phyloP scores from a whole-genome alignment of 2,329 filamentous ascomycete species.

The Arachnopeziza araneosa region DNA sequence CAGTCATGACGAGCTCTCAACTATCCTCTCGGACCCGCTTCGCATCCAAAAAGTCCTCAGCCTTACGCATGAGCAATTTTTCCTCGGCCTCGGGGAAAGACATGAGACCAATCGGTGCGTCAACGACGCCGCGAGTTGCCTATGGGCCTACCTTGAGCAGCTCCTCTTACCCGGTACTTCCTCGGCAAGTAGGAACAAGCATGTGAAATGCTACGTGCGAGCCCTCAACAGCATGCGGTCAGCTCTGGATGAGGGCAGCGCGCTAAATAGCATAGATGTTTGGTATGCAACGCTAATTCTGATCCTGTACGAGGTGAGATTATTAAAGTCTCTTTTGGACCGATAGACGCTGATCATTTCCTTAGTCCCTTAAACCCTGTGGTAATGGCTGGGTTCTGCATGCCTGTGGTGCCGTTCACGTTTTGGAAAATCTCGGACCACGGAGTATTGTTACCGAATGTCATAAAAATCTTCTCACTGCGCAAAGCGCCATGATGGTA shows the following conservation, averaged over 20 bases:
- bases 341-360: neutral
- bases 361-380: constrained; percentile 1
- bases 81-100: constrained; percentile 1
- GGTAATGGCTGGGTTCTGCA: constrained; percentile 1
- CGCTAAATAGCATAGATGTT: neutral
- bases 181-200: neutral
- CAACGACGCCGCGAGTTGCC: neutral
- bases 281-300: constrained; percentile 2
- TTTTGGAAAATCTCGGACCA: constrained; percentile 1
- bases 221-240: constrained; percentile 1
- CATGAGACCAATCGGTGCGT: neutral
- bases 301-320: constrained; percentile 1
- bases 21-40: neutral
- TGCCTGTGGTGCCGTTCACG: constrained; percentile 1
- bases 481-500: neutral
- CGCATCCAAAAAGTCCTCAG: neutral
- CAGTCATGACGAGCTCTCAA: neutral
- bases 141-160: constrained; percentile 1
- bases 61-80: constrained; percentile 1
- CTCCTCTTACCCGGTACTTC: neutral
- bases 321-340: neutral
- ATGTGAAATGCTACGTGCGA: constrained; percentile 1
- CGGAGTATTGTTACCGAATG: constrained; percentile 1
- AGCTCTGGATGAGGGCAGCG: neutral
- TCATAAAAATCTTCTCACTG: neutral